These are phyloP conservation scores for Effrenium voratum DNA, from an alignment of 73 alveolate genomes.

Conservation along the genomic window DNA sequence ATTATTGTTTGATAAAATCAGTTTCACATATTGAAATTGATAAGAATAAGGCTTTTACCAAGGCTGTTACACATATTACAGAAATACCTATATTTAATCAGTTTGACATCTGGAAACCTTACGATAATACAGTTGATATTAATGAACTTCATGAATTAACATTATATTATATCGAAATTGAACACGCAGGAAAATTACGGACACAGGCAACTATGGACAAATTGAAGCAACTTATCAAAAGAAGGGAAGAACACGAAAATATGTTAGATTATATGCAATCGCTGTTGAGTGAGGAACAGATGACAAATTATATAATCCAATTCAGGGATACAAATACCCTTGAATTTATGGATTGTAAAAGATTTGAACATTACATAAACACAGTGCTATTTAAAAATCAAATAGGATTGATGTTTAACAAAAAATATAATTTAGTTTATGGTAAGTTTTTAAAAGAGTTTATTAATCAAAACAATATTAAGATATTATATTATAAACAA, in stretches of 20 bases:
- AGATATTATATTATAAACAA: background rate
- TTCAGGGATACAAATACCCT: too few species aligned
- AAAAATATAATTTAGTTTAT: background rate
- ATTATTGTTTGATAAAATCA: background rate
- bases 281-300: too few species aligned
- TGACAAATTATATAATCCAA: too few species aligned
- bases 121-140: background rate
- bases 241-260: too few species aligned
- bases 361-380: background rate
- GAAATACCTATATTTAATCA: constrained; percentile 34
- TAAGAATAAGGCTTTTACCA: background rate
- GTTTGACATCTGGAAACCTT: constrained; percentile 38
- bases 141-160: background rate
- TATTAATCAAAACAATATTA: background rate
- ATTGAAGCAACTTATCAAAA: too few species aligned
- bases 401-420: background rate
- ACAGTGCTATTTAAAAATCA: background rate
- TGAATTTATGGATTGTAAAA: too few species aligned
- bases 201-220: too few species aligned
- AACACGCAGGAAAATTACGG: too few species aligned
- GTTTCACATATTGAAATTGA: background rate
- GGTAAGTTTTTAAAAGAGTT: constrained; percentile 7
- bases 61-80: background rate
- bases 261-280: too few species aligned
- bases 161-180: background rate